phyloP scores from a whole-genome alignment of 1,284 basidiomycete species.

The Trichosporon sp. region DNA sequence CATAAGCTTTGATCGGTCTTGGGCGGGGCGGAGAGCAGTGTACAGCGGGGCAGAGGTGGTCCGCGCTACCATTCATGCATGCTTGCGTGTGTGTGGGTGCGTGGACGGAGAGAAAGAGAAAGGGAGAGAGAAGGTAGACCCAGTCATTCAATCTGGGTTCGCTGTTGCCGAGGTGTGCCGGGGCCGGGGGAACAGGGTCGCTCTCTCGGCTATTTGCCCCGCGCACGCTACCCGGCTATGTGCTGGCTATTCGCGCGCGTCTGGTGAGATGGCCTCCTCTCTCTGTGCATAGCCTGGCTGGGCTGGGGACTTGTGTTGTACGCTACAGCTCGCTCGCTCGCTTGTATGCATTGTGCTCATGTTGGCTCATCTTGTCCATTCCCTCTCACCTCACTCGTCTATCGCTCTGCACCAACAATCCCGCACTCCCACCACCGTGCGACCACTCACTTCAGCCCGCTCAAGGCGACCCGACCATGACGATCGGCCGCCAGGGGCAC shows the following conservation, averaged over 20 bases:
- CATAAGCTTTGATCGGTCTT: no score
- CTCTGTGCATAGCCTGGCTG: neutral
- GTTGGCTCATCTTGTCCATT: no score
- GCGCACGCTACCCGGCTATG: constrained; percentile 1
- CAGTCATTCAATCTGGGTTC: no score
- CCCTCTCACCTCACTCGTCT: neutral
- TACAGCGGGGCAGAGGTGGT: neutral
- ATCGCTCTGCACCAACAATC: neutral
- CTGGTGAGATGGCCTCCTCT: no score
- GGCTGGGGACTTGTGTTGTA: no score
- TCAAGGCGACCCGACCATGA: neutral
- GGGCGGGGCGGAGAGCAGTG: no score
- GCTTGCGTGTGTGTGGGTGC: no score
- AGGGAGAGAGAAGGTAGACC: no score
- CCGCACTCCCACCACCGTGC: neutral
- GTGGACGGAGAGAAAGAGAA: neutral
- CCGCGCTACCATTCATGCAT: no score
- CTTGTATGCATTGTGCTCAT: neutral
- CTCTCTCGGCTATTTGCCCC: neutral
- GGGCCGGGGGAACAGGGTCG: neutral
- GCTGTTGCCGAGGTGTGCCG: neutral
- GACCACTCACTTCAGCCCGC: neutral
- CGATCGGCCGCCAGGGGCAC: neutral
- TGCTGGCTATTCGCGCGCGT: neutral
- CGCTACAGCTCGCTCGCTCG: neutral